Conservation (phyloP, 2,329 filamentous ascomycete genomes). For the Chrysosporium queenslandicum region DNA sequence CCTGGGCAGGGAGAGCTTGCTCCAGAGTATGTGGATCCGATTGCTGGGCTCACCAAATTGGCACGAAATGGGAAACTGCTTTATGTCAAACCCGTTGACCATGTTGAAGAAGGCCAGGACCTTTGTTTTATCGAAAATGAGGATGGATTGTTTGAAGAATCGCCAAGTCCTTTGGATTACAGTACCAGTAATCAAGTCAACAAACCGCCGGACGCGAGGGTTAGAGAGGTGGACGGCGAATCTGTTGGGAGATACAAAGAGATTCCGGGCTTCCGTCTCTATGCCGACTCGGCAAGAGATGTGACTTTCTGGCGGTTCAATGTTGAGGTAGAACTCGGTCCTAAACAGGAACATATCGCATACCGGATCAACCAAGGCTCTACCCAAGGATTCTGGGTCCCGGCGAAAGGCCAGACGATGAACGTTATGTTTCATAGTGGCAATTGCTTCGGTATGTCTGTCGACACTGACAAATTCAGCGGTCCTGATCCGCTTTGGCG, state of each 20-base stretch:
- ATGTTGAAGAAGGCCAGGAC: conserved; percentile 67
- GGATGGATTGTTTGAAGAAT: conserved; percentile 68
- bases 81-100: conserved; percentile 81
- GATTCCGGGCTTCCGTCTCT: conserved; percentile 68
- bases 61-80: conserved; percentile 75
- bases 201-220: conserved; percentile 40
- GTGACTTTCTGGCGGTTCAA: conserved; percentile 97
- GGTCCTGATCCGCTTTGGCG: conserved; percentile 96
- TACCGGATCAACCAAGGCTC: conserved; percentile 93
- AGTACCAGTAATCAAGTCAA: conserved; percentile 31
- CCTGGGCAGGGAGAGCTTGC: conserved; percentile 54
- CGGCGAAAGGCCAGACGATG: conserved; percentile 73
- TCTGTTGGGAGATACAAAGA: conserved; percentile 72
- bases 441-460: conserved; percentile 82
- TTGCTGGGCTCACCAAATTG: conserved; percentile 77
- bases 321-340: conserved; percentile 75
- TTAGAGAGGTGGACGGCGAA: conserved; percentile 57
- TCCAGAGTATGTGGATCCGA: conserved; percentile 74
- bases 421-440: conserved; percentile 99
- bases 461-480: conserved; percentile 68
- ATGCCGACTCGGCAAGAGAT: conserved; percentile 72
- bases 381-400: conserved; percentile 87
- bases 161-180: conserved; percentile 38
- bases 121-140: conserved; percentile 71
- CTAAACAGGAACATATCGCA: conserved; percentile 72